Conservation (phyloP, 2,329 filamentous ascomycete species). For the Trichoderma breve region DNA sequence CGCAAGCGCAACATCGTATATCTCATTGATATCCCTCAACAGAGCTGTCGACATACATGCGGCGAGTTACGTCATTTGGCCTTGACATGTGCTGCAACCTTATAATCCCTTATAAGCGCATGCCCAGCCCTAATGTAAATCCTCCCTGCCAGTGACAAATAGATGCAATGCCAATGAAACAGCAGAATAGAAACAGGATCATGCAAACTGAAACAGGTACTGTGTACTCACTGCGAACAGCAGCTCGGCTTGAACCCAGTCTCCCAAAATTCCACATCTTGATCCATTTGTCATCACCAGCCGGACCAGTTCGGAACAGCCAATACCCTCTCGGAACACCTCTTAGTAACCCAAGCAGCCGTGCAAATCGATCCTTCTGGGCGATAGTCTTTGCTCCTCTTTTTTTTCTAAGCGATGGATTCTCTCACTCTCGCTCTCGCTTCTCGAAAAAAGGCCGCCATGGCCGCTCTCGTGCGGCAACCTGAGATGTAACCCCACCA, state of each 20-base stretch:
- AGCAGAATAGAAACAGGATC: background rate
- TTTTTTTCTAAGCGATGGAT: background rate
- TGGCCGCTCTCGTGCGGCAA: constrained; percentile 4
- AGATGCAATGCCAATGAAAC: background rate
- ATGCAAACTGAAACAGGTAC: background rate
- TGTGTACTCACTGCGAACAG: background rate
- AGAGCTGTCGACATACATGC: background rate
- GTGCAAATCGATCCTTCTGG: background rate
- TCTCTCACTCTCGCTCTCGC: background rate
- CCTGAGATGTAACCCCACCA: background rate
- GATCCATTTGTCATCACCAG: background rate
- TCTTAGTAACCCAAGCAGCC: background rate
- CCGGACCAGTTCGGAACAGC: background rate
- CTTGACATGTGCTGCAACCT: background rate
- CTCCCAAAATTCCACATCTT: background rate
- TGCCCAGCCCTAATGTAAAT: background rate
- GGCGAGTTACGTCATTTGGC: constrained; percentile 1
- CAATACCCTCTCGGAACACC: background rate
- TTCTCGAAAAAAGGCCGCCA: background rate
- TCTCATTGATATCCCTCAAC: background rate
- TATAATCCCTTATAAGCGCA: background rate
- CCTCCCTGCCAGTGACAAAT: background rate
- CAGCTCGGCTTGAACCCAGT: background rate
- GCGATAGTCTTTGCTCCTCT: background rate
- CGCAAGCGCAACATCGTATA: background rate